Evolutionary conservation across 495 filamentous ascomycete genomes (phyloP).

Genomic region (Parathielavia hyrcaniae): DNA sequence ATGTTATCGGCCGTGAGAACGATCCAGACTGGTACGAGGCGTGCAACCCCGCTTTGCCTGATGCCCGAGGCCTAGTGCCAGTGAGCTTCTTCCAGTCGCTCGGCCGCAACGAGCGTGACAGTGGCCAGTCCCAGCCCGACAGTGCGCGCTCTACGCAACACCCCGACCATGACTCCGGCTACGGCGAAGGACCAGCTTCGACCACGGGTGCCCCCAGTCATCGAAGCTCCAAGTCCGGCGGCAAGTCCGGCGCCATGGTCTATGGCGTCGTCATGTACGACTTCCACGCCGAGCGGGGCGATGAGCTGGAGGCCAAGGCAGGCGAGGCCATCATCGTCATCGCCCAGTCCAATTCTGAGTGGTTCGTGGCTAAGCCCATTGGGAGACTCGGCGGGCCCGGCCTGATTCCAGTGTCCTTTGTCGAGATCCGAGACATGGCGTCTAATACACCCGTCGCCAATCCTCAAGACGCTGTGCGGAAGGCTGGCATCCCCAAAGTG

Average conservation of each 20-base stretch:
- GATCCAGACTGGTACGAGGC: slow-evolving; percentile 97
- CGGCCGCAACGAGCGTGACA: slow-evolving; percentile 84
- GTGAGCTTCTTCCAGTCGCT: slow-evolving; percentile 88
- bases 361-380: slow-evolving; percentile 99
- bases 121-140: slow-evolving; percentile 67
- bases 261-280: slow-evolving; percentile 97
- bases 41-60: slow-evolving; percentile 87
- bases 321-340: slow-evolving; percentile 98
- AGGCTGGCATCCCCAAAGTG: slow-evolving; percentile 91
- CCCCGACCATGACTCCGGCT: slow-evolving; percentile 70
- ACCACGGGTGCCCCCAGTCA: slow-evolving; percentile 38
- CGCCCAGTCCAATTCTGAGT: slow-evolving; percentile 98
- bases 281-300: slow-evolving; percentile 88
- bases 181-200: slow-evolving; percentile 55
- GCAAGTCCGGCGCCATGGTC: slow-evolving; percentile 77
- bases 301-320: slow-evolving; percentile 89
- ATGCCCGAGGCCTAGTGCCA: slow-evolving; percentile 84
- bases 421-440: slow-evolving; percentile 92
- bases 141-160: slow-evolving; percentile 47
- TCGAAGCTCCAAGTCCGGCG: slow-evolving; percentile 46
- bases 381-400: slow-evolving; percentile 89
- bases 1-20: slow-evolving; percentile 94
- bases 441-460: slow-evolving; percentile 76
- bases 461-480: slow-evolving; percentile 75
- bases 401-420: slow-evolving; percentile 92